A percentile compares a stretch with the other conserved stretches of the same genome.
These are phyloP conservation scores for Diaporthe capsici DNA, from an alignment of 2,329 filamentous ascomycete genomes.

Conservation along the genomic window DNA sequence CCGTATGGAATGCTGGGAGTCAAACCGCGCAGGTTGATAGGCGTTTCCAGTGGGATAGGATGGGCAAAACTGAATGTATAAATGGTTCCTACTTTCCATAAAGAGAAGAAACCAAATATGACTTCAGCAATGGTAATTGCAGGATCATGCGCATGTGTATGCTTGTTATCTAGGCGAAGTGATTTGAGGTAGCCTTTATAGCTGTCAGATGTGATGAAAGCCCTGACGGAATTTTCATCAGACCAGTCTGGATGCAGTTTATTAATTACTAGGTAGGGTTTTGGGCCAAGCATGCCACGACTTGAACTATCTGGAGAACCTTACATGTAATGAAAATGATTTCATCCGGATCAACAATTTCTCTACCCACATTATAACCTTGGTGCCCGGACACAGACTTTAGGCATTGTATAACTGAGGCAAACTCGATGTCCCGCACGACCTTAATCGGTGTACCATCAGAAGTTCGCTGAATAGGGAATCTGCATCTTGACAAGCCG, in stretches of 20 bases:
- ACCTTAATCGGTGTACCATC: neutral
- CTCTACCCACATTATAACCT: neutral
- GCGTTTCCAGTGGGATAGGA: neutral
- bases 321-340: neutral
- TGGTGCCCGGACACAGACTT: neutral
- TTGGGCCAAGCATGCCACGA: neutral
- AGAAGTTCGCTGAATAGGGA: neutral
- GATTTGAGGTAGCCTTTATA: neutral
- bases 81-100: neutral
- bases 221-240: neutral
- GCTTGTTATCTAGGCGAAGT: neutral
- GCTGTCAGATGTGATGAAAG: neutral
- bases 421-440: neutral
- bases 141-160: neutral
- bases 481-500: neutral
- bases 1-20: neutral
- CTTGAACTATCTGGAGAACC: neutral
- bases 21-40: neutral
- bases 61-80: neutral
- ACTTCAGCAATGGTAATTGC: neutral
- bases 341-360: neutral
- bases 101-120: neutral
- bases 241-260: neutral
- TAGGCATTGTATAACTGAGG: neutral
- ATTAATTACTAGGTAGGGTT: neutral